Evolutionary conservation across 2,329 filamentous ascomycete genomes (phyloP).

Genomic region (Ascochyta viciae-villosae): DNA sequence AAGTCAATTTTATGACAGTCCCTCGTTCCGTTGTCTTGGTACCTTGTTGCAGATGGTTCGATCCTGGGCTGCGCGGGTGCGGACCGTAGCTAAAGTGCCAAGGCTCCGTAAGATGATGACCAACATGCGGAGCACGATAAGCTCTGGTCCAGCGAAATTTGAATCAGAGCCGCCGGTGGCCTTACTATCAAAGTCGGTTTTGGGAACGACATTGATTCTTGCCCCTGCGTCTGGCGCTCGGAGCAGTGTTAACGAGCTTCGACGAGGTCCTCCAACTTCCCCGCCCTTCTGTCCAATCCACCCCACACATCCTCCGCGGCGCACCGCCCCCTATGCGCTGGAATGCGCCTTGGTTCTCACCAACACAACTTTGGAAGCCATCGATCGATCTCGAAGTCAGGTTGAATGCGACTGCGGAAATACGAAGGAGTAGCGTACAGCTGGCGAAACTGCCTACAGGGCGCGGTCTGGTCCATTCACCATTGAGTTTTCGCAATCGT

Average conservation of each 20-base stretch:
- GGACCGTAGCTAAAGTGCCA: conserved; percentile 19
- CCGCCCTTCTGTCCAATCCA: conserved; percentile 31
- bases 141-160: conserved; percentile 19
- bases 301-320: conserved; percentile 24
- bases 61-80: conserved; percentile 20
- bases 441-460: conserved; percentile 26
- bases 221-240: conserved; percentile 15
- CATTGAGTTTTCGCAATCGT: conserved; percentile 3
- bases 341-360: conserved; percentile 10
- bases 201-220: neutral
- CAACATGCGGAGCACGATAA: conserved; percentile 19
- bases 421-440: conserved; percentile 13
- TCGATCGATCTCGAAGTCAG: conserved; percentile 14
- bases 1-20: conserved; percentile 34
- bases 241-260: conserved; percentile 11
- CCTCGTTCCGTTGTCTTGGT: conserved; percentile 31
- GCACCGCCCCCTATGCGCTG: conserved; percentile 39
- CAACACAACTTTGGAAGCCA: conserved; percentile 5
- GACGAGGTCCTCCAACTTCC: conserved; percentile 31
- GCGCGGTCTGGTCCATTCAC: conserved; percentile 18
- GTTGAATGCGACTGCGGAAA: conserved; percentile 7
- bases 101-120: conserved; percentile 11
- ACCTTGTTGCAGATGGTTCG: conserved; percentile 26
- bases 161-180: conserved; percentile 33
- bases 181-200: conserved; percentile 1